Base-by-base conservation (phyloP, 768 basidiomycete genomes). In the Dioszegia aurantiaca region DNA sequence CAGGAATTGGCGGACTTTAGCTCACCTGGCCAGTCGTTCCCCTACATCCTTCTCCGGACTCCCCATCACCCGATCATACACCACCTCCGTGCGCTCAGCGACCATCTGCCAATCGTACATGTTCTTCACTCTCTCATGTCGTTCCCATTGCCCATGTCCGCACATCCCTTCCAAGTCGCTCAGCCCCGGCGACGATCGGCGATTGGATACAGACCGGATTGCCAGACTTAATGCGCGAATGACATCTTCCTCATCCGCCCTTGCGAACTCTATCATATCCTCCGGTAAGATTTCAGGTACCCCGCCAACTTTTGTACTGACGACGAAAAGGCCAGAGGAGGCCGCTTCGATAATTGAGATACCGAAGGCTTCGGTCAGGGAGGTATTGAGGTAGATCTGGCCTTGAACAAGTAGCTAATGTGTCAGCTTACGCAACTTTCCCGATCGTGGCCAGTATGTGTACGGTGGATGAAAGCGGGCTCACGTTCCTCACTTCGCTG, bases 321-420 rank as follows among this genome's bases (percentile, higher is more conserved):
- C 94, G 48, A 97, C 87, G 70, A 94, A 94, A 16, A 97, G 81
- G 1, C 95, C 94, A 0, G 90, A 85, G 63, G 89, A 93, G 0
- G 95, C 95, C 0, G 94, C 95, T 79, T 99, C 95, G 41, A 99
- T 82, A 63, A 94, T 92, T n/a, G 88, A 89, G 63, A 94, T 98
- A 0, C 95, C 94, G 65, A 98, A 99, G 0, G 95, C 84, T 74
- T 98, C 95, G 0, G 94, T 98, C 24, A 98, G 82, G 0, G 91
- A 93, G 0, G 95, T 93, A 70, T 93, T 95, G 80, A 99, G 81
- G 78, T 87, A 99, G 60, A 99, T 92, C 12, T 89, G 82, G 1
- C 93, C 95, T 41, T 85, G 85, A 6, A 81, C 80, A 11, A 99
- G 82, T n/a, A 95, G 86, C 90, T 92, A 63, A 1, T 12, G 14